Conservation (phyloP, 139 green algal species). For the Asterochloris erici region DNA sequence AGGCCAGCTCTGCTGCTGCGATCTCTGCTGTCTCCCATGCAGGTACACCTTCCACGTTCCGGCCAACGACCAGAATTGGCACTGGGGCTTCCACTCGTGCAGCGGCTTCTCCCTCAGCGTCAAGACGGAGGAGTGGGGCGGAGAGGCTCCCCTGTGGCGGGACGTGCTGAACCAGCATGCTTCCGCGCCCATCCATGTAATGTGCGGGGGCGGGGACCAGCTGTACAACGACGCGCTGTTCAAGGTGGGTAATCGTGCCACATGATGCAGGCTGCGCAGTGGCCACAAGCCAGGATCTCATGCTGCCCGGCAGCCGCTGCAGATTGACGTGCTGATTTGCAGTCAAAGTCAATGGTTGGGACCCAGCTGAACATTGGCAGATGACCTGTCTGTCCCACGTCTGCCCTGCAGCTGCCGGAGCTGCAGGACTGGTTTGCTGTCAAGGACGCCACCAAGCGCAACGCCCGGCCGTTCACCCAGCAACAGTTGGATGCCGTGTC, state of each 20-base stretch:
- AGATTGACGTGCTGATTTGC: not conserved
- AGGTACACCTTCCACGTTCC: conserved; percentile 37
- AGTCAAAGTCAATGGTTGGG: not conserved
- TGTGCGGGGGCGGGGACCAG: conserved; percentile 59
- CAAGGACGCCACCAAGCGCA: not conserved
- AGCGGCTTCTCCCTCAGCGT: conserved; percentile 13
- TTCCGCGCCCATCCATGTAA: conserved; percentile 49
- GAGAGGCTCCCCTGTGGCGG: conserved; percentile 32
- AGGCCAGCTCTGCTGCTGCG: not conserved
- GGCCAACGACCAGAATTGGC: conserved; percentile 29
- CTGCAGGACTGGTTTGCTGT: conserved; percentile 25
- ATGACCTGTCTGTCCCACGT: too few relatives aligned
- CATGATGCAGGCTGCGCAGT: not conserved
- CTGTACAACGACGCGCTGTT: conserved; percentile 47
- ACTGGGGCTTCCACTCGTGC: conserved; percentile 47
- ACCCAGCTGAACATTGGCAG: too few relatives aligned
- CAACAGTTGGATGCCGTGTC: conserved; percentile 20
- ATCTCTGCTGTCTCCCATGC: not conserved
- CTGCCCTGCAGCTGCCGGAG: conserved; percentile 2
- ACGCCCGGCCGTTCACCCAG: conserved; percentile 16
- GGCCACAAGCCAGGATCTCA: not conserved
- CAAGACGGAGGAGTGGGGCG: not conserved
- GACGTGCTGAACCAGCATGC: conserved; percentile 45
- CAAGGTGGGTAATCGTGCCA: not conserved
- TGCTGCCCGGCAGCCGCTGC: not conserved